Percentiles rank a stretch among this genome's conserved stretches.
These are phyloP conservation scores for Pseudopyrenochaeta lycopersici DNA, from an alignment of 2,329 filamentous ascomycete genomes.

Conservation along the genomic window DNA sequence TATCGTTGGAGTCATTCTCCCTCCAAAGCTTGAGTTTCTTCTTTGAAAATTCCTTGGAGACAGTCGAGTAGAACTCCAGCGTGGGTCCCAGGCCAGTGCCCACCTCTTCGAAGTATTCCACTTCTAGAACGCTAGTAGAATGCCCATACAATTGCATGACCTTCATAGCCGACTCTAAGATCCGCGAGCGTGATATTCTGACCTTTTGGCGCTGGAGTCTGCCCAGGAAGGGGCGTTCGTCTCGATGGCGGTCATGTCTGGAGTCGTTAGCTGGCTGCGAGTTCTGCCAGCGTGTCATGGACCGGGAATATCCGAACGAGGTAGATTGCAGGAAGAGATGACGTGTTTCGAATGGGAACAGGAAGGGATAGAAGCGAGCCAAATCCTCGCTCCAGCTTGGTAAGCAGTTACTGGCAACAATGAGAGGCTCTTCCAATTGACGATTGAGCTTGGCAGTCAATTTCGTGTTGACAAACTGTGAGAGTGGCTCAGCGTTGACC, in stretches of 20 bases:
- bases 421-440: conserved; percentile 93
- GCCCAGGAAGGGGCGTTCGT: conserved; percentile 90
- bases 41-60: conserved; percentile 96
- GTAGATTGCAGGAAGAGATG: conserved; percentile 98
- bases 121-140: conserved; percentile 94
- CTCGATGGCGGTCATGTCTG: conserved; percentile 80
- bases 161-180: conserved; percentile 95
- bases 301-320: conserved; percentile 95
- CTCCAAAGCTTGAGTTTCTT: conserved; percentile 98
- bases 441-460: conserved; percentile 97
- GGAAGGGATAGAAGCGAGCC: conserved; percentile 90
- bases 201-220: conserved; percentile 95
- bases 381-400: conserved; percentile 97
- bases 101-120: conserved; percentile 99
- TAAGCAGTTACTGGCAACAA: conserved; percentile 95
- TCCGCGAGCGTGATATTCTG: conserved; percentile 93
- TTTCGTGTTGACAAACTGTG: conserved; percentile 98
- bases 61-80: conserved; percentile 96
- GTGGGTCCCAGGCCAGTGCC: conserved; percentile 95
- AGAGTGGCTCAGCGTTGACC: conserved; percentile 81
- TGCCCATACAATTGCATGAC: conserved; percentile 98
- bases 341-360: conserved; percentile 97
- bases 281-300: conserved; percentile 98
- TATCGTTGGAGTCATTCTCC: conserved; percentile 78
- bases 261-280: conserved; percentile 83